These are phyloP conservation scores for Spirogloea muscicola DNA, from an alignment of 139 green algal species.

Conservation along the genomic window DNA sequence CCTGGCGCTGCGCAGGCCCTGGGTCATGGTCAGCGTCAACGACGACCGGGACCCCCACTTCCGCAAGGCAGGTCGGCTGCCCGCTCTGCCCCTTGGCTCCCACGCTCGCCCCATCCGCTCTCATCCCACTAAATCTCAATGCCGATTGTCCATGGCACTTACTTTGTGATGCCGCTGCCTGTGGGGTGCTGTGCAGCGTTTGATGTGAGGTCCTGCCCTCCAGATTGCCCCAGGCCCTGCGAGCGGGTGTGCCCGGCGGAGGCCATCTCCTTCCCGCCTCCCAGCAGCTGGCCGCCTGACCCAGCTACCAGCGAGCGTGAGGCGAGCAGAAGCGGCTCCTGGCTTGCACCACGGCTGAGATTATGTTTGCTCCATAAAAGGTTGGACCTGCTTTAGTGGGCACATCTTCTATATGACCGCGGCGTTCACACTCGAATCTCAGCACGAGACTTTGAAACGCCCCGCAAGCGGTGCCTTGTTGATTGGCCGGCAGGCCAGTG, in stretches of 20 bases:
- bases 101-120: neutral
- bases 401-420: too few relatives aligned
- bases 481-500: too few relatives aligned
- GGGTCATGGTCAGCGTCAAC: slow-evolving; percentile 52
- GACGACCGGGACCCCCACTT: slow-evolving; percentile 50
- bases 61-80: slow-evolving; percentile 25
- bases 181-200: slow-evolving; percentile 19
- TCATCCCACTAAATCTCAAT: neutral
- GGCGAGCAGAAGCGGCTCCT: too few relatives aligned
- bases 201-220: slow-evolving; percentile 25
- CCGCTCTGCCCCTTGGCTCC: neutral
- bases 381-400: too few relatives aligned
- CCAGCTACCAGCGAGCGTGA: too few relatives aligned
- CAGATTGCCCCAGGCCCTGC: slow-evolving; percentile 41
- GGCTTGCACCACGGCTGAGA: too few relatives aligned
- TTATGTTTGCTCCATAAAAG: too few relatives aligned
- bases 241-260: slow-evolving; percentile 43
- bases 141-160: neutral
- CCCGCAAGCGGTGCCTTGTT: too few relatives aligned
- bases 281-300: too few relatives aligned
- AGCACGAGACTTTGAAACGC: too few relatives aligned
- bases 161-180: neutral
- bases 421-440: too few relatives aligned
- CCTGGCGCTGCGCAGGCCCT: slow-evolving; percentile 17
- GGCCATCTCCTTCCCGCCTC: slow-evolving; percentile 36